Base-by-base conservation (phyloP, 352 stramenopile genomes). In the Globisporangium megalacanthum region DNA sequence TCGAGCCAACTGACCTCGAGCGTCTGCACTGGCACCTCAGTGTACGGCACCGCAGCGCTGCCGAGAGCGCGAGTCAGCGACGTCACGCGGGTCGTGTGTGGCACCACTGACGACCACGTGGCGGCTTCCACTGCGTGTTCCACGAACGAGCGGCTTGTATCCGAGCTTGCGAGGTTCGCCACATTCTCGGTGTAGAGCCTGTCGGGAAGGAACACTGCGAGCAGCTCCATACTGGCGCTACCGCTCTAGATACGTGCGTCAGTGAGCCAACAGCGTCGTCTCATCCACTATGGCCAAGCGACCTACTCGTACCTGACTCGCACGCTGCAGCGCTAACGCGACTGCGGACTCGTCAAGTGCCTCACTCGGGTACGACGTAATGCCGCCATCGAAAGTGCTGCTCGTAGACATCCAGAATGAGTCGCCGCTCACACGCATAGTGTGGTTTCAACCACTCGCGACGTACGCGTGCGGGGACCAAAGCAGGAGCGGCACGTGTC, bases 381-480 rank as follows among this genome's bases (percentile, higher is more conserved):
- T 58, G 33, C 53, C 59, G 33, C 53, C 59, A 54, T 68, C 46
- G 53, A 88, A 84, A 11, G 76, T 75, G 20, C 80, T 90, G 48
- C 14, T 44, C 29, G 22, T 31, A 20, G 31, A n/a, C 39, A 37
- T 17, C 33, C 15, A 11, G 29, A 36, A 22, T 33, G 10, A 14
- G 8, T 20, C 11, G 29, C 9, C 6, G 15, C 9, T 35, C 19
- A 5, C n/a, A 57, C 53, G 49, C 54, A 49, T 61, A 35, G 31
- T 41, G 14, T 45, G 22, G 33, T 7, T 22, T 25, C 5, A 49
- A 17, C n/a, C 9, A 20, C 42, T 19, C 7, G n/a, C 19, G 41
- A 88, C 79, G 59, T 63, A 91, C 81, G 76, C 57, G 54, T 68
- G 71, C 51, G 83, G 44, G 6, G 81, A 91, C 81, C 81, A 91